Evolutionary conservation across 2,329 filamentous ascomycete species (phyloP).

Genomic region (Cercospora nicotianae): DNA sequence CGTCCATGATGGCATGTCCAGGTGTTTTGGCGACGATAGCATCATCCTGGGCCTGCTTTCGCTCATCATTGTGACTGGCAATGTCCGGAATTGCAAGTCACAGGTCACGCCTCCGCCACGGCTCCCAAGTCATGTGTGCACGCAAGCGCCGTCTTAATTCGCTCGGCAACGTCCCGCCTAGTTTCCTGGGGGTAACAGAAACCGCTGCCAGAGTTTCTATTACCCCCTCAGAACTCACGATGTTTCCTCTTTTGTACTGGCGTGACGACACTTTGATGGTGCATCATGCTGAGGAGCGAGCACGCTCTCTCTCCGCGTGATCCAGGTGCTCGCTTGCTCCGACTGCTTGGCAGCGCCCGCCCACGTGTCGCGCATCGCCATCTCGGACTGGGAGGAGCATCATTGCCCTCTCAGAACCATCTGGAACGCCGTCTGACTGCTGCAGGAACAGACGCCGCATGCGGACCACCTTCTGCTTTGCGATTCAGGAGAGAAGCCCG

Average conservation of each 20-base stretch:
- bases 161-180: slow-evolving; percentile 18
- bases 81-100: not conserved
- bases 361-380: not conserved
- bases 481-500: not conserved
- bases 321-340: not conserved
- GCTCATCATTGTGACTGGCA: not conserved
- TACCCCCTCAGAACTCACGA: slow-evolving; percentile 11
- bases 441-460: slow-evolving; percentile 7
- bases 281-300: slow-evolving; percentile 1
- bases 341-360: not conserved
- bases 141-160: slow-evolving; percentile 14
- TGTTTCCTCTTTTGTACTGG: not conserved
- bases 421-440: not conserved
- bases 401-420: not conserved
- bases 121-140: slow-evolving; percentile 20
- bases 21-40: slow-evolving; percentile 21
- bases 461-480: not conserved
- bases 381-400: not conserved
- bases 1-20: slow-evolving; percentile 12
- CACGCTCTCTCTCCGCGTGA: slow-evolving; percentile 14
- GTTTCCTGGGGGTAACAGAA: slow-evolving; percentile 13
- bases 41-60: slow-evolving; percentile 26
- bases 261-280: slow-evolving; percentile 11
- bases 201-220: slow-evolving; percentile 1
- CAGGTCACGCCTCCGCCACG: slow-evolving; percentile 15